Evolutionary conservation across 169 alveolate genomes (phyloP).

Genomic region (Theileria equi): DNA sequence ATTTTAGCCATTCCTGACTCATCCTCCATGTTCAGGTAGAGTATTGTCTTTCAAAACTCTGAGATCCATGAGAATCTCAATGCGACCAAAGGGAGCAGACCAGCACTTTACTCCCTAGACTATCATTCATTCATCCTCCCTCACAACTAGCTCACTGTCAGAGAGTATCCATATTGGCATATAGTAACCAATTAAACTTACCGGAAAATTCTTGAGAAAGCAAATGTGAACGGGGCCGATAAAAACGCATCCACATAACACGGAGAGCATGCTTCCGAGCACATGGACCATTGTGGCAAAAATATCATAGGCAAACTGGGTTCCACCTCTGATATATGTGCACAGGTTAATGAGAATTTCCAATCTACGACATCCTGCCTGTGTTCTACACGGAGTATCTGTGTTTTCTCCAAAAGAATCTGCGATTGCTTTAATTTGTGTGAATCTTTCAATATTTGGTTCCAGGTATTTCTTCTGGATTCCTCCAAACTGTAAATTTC

Average conservation of each 20-base stretch:
- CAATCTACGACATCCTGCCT: slow-evolving; percentile 44
- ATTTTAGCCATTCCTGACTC: no score
- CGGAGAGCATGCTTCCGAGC: slow-evolving; percentile 77
- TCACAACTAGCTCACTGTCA: no score
- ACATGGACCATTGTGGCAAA: slow-evolving; percentile 80
- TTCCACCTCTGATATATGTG: slow-evolving; percentile 69
- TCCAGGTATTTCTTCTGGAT: slow-evolving; percentile 55
- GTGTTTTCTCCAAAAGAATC: slow-evolving; percentile 1
- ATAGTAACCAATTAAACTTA: no score
- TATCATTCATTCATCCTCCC: no score
- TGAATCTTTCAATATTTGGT: slow-evolving; percentile 55
- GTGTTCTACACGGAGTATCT: slow-evolving; percentile 45
- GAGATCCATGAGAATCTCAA: no score
- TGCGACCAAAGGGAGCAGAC: no score
- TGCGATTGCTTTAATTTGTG: slow-evolving; percentile 28
- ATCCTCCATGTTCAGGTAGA: no score
- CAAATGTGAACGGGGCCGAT: slow-evolving; percentile 83
- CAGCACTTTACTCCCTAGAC: no score
- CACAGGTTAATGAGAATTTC: slow-evolving; percentile 72
- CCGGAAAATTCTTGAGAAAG: slow-evolving; percentile 81
- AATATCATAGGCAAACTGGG: slow-evolving; percentile 73
- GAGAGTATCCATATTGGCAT: no score
- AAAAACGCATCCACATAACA: slow-evolving; percentile 81
- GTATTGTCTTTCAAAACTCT: no score
- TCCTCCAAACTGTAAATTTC: slow-evolving; percentile 44